These are phyloP conservation scores for Solanum chaucha DNA, from an alignment of 257 asterid species.

Conservation along the genomic window DNA sequence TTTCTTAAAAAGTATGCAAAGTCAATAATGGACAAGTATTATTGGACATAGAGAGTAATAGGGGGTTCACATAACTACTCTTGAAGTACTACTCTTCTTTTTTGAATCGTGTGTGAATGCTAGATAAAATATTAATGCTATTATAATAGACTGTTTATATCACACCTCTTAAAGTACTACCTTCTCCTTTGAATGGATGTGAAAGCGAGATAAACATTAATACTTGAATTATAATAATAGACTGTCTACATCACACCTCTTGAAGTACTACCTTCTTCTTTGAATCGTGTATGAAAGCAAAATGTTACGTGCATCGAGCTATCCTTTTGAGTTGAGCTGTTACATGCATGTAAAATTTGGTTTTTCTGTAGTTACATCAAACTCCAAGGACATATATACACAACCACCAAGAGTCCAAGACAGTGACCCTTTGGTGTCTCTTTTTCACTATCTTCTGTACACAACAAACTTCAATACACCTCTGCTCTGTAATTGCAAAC, in stretches of 20 bases:
- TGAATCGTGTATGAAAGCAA: no score
- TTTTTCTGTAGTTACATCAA: neutral
- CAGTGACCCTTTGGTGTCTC: neutral
- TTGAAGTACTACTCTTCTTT: no score
- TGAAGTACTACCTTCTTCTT: neutral
- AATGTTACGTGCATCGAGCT: neutral
- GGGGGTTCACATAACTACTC: neutral
- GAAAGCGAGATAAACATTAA: no score
- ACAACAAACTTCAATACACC: neutral
- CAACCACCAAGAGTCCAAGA: neutral
- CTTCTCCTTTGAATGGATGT: no score
- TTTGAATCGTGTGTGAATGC: neutral
- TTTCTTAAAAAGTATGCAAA: no score
- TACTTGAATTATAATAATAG: no score
- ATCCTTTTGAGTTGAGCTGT: neutral
- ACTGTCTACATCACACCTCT: accelerated
- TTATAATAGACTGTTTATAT: accelerated
- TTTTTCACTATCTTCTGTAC: neutral
- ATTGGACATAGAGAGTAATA: no score
- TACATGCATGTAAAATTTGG: neutral
- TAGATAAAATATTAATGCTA: no score
- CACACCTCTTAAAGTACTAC: no score
- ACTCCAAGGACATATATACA: neutral
- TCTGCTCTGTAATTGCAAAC: neutral
- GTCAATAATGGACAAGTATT: accelerated